A percentile compares a stretch with the other conserved stretches of the same genome.
Conservation (phyloP, 208 protist species). For the Porcisia deanei region DNA sequence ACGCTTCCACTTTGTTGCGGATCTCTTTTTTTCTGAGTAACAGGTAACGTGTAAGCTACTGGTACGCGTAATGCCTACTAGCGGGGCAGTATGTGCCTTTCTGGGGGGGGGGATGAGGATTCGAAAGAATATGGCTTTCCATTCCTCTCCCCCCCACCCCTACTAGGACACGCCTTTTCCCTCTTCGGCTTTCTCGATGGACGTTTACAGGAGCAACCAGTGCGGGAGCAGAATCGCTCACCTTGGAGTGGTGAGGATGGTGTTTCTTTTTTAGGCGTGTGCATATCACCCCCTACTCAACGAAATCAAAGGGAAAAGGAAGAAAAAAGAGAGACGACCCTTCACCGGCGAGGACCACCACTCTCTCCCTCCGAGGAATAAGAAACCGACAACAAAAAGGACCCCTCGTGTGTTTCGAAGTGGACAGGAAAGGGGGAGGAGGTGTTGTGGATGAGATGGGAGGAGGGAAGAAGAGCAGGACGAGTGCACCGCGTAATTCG, state of each 20-base stretch:
- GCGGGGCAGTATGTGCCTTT: background rate
- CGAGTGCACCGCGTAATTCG: background rate
- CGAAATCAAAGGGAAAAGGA: background rate
- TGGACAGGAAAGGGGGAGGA: background rate
- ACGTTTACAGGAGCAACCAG: no score
- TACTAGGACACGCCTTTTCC: background rate
- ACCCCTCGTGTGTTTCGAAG: background rate
- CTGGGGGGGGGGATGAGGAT: background rate
- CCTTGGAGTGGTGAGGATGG: background rate
- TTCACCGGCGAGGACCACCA: background rate
- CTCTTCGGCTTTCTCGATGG: background rate
- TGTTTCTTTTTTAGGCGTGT: background rate
- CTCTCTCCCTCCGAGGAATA: no score
- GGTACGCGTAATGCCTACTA: background rate
- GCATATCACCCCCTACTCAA: no score
- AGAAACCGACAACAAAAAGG: no score
- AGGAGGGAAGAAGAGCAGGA: background rate
- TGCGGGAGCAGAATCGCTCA: background rate
- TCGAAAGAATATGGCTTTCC: background rate
- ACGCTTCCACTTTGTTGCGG: conserved; percentile 83
- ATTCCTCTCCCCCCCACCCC: background rate
- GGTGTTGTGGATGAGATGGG: background rate
- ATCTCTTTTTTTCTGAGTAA: conserved; percentile 64
- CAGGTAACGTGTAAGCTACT: background rate
- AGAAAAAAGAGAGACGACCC: background rate